Conservation (phyloP, 176 grass and related monocot species). For the Oryza officinalis region DNA sequence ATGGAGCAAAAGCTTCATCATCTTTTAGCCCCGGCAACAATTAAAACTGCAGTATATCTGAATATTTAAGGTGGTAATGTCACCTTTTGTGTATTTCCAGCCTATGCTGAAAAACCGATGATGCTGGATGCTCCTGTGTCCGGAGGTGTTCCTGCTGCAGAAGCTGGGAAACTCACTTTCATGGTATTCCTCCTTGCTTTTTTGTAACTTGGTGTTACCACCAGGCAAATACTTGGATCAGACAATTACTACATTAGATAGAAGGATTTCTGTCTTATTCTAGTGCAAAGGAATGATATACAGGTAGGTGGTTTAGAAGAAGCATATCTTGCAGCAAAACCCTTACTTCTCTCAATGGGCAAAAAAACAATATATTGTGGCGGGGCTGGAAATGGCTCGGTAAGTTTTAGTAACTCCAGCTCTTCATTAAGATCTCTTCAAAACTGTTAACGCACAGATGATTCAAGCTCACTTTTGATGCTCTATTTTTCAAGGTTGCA, state of each 20-base stretch:
- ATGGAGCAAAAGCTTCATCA: not conserved
- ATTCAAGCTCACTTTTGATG: constrained; percentile 18
- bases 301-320: constrained; percentile 91
- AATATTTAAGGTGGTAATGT: constrained; percentile 17
- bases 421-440: not conserved
- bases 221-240: not conserved
- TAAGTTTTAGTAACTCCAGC: constrained; percentile 43
- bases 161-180: constrained; percentile 85
- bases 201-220: constrained; percentile 19
- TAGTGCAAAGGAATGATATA: constrained; percentile 32
- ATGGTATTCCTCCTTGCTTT: constrained; percentile 59
- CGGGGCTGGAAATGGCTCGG: constrained; percentile 83
- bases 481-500: constrained; percentile 63
- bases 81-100: constrained; percentile 47
- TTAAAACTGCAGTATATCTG: constrained; percentile 13
- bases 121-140: constrained; percentile 93
- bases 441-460: not conserved
- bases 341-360: constrained; percentile 82
- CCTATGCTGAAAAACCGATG: constrained; percentile 60
- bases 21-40: not conserved
- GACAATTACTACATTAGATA: constrained; percentile 1
- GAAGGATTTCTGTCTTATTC: constrained; percentile 22
- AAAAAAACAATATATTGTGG: constrained; percentile 87
- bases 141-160: constrained; percentile 93
- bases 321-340: constrained; percentile 79